Evolutionary conservation across 257 asterid species (phyloP).

Genomic region (Rhazya stricta): DNA sequence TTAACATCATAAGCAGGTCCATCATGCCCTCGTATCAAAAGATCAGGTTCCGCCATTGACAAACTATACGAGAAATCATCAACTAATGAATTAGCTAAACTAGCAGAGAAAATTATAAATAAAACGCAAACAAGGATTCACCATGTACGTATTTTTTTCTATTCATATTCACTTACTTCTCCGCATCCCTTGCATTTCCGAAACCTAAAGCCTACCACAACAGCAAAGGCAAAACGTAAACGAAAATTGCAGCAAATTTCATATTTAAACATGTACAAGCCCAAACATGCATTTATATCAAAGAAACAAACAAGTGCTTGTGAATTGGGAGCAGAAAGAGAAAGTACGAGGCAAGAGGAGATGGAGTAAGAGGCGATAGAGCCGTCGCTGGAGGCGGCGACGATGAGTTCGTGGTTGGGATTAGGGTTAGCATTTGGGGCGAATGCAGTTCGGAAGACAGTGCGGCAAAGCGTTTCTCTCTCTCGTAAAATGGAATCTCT

Average conservation of each 20-base stretch:
- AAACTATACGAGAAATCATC: slow-evolving; percentile 43
- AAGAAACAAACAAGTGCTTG: not conserved
- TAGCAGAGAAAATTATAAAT: slow-evolving; percentile 5
- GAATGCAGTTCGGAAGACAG: slow-evolving; percentile 81
- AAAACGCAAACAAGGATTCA: slow-evolving; percentile 2
- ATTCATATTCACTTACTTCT: slow-evolving; percentile 38
- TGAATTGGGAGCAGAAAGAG: not conserved
- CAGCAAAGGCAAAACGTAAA: not conserved
- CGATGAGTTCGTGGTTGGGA: slow-evolving; percentile 58
- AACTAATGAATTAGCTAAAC: not conserved
- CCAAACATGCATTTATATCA: not conserved
- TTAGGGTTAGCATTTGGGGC: slow-evolving; percentile 53
- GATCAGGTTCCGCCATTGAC: slow-evolving; percentile 61
- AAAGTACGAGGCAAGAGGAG: slow-evolving; percentile 59
- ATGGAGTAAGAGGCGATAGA: slow-evolving; percentile 69
- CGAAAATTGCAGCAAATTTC: slow-evolving; percentile 7
- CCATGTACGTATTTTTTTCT: not conserved
- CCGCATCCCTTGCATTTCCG: slow-evolving; percentile 41
- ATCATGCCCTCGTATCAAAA: slow-evolving; percentile 69
- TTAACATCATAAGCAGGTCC: slow-evolving; percentile 96
- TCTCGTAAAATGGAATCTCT: slow-evolving; percentile 60
- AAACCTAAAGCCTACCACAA: slow-evolving; percentile 49
- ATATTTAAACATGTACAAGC: not conserved
- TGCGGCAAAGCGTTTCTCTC: slow-evolving; percentile 54
- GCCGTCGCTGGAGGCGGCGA: slow-evolving; percentile 84